Percentiles rank a stretch among this genome's conserved stretches.
Conservation (phyloP, 2,329 filamentous ascomycete genomes). For the Pseudocercospora fijiensis region DNA sequence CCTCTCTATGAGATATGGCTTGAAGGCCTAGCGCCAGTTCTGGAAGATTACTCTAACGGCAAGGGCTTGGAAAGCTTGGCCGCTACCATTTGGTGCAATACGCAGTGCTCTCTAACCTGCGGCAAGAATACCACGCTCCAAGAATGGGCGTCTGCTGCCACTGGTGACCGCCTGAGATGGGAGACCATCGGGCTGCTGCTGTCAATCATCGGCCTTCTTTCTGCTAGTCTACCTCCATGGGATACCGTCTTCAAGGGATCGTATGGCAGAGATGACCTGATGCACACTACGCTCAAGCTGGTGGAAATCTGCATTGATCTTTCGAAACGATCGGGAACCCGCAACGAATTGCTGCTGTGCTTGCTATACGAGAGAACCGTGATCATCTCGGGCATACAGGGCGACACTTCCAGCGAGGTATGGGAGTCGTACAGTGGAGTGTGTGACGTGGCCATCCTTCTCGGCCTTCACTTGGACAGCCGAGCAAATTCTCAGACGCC, state of each 20-base stretch:
- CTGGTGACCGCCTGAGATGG: constrained; percentile 42
- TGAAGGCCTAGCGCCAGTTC: constrained; percentile 17
- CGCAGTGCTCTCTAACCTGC: constrained; percentile 36
- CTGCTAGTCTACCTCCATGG: constrained; percentile 22
- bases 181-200: constrained; percentile 43
- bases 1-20: constrained; percentile 29
- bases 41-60: constrained; percentile 13
- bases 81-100: constrained; percentile 41
- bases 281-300: constrained; percentile 12
- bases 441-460: constrained; percentile 26
- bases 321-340: constrained; percentile 25
- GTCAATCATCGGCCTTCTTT: constrained; percentile 36
- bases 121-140: constrained; percentile 34
- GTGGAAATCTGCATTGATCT: constrained; percentile 27
- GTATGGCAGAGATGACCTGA: constrained; percentile 5
- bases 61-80: constrained; percentile 37
- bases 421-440: constrained; percentile 29
- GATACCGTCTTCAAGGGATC: constrained; percentile 21
- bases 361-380: constrained; percentile 28
- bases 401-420: constrained; percentile 26
- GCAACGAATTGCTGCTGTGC: constrained; percentile 26
- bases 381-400: constrained; percentile 22
- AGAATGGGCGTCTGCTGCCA: constrained; percentile 39
- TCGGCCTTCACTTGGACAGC: constrained; percentile 29
- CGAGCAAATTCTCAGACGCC: constrained; percentile 24